These are phyloP conservation scores for Neonectria magnoliae DNA, from an alignment of 2,329 filamentous ascomycete genomes.

Conservation along the genomic window DNA sequence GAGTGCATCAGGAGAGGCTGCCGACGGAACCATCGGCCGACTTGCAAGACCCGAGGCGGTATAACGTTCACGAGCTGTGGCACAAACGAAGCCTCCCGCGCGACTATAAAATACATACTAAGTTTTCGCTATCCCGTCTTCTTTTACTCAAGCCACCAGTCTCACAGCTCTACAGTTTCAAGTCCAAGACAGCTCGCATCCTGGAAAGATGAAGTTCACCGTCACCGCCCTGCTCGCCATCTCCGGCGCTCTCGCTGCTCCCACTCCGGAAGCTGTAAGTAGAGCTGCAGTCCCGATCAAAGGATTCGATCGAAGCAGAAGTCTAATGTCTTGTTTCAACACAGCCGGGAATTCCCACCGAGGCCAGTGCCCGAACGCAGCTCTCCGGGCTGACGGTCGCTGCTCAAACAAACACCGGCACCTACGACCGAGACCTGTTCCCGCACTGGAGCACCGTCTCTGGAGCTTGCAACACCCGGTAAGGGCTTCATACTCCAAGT, in stretches of 20 bases:
- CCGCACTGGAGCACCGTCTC: constrained; percentile 75
- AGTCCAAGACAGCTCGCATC: constrained; percentile 2
- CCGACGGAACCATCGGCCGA: not conserved
- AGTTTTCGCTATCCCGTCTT: not conserved
- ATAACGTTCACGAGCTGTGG: not conserved
- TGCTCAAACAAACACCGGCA: constrained; percentile 61
- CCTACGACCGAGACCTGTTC: constrained; percentile 75
- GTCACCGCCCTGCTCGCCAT: constrained; percentile 39
- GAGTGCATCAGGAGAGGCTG: constrained; percentile 18
- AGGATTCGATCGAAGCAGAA: no score
- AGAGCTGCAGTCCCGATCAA: not conserved
- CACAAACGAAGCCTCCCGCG: not conserved
- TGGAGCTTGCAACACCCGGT: constrained; percentile 76
- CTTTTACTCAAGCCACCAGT: not conserved
- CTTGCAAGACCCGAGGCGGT: not conserved
- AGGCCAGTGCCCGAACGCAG: constrained; percentile 64
- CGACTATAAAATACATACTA: constrained; percentile 5
- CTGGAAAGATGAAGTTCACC: constrained; percentile 47
- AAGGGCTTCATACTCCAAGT: constrained; percentile 14
- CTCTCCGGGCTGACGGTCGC: constrained; percentile 69
- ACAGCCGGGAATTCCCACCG: constrained; percentile 69
- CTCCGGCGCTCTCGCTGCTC: constrained; percentile 44
- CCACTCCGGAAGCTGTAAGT: constrained; percentile 43
- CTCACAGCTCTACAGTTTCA: not conserved
- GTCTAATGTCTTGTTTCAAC: constrained; percentile 3